phyloP scores from a whole-genome alignment of 345 rosid species.

The Eucalyptus cloeziana region DNA sequence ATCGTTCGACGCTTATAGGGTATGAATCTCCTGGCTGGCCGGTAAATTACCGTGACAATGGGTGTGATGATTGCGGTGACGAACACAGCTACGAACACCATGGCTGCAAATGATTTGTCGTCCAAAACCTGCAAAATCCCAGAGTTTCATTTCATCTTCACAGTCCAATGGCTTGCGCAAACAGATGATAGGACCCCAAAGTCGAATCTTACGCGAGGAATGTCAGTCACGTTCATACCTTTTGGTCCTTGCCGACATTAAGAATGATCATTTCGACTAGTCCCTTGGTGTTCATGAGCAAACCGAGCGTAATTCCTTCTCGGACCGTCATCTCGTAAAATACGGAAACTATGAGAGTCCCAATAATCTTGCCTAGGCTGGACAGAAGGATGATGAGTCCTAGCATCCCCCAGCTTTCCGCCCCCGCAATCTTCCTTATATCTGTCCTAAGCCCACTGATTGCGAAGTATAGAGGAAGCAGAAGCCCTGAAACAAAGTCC shows the following conservation, averaged over 20 bases:
- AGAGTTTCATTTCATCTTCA: neutral
- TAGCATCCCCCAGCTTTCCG: slow-evolving; percentile 35
- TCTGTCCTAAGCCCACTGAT: slow-evolving; percentile 90
- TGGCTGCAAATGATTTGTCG: slow-evolving; percentile 61
- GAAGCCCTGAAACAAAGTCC: slow-evolving; percentile 93
- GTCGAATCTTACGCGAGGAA: neutral
- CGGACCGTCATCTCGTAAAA: slow-evolving; percentile 64
- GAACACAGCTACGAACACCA: slow-evolving; percentile 68
- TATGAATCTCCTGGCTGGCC: slow-evolving; percentile 45
- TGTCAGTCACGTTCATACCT: slow-evolving; percentile 12
- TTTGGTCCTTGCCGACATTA: slow-evolving; percentile 84
- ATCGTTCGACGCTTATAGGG: slow-evolving; percentile 64
- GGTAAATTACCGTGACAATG: slow-evolving; percentile 41
- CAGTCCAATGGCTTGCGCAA: neutral
- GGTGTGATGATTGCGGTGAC: slow-evolving; percentile 76
- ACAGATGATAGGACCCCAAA: neutral
- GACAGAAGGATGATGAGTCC: slow-evolving; percentile 40
- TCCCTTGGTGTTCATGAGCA: slow-evolving; percentile 93
- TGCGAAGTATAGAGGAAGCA: slow-evolving; percentile 85
- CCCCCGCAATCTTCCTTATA: slow-evolving; percentile 19
- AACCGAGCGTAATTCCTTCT: slow-evolving; percentile 81
- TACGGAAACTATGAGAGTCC: slow-evolving; percentile 41
- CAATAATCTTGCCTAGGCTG: slow-evolving; percentile 54
- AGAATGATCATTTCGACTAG: slow-evolving; percentile 86
- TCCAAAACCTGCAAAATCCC: slow-evolving; percentile 51